Percentiles rank a stretch among this genome's conserved stretches.
Conservation (phyloP, 2,329 filamentous ascomycete genomes). For the Ophiocordyceps robertsii region DNA sequence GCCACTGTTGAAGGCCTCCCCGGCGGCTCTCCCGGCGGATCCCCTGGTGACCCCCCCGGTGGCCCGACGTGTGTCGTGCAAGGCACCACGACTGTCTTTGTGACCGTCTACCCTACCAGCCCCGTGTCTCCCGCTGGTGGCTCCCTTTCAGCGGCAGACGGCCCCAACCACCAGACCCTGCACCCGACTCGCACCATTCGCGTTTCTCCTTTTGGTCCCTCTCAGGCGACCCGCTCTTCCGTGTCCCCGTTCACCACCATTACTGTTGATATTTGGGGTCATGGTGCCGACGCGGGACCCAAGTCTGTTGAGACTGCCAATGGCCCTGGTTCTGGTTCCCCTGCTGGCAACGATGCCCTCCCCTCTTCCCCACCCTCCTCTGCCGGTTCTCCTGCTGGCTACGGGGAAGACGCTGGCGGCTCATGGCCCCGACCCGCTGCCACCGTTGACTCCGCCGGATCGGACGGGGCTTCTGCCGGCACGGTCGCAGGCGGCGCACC, state of each 20-base stretch:
- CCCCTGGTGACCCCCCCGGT: constrained; percentile 2
- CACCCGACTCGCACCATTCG: constrained; percentile 13
- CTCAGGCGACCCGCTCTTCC: constrained; percentile 5
- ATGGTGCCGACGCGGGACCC: constrained; percentile 2
- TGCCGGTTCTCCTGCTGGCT: neutral
- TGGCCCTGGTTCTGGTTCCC: constrained; percentile 3
- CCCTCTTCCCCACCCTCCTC: neutral
- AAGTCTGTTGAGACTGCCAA: constrained; percentile 2
- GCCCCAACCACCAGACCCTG: constrained; percentile 7
- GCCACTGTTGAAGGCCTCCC: constrained; percentile 1
- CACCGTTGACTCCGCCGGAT: constrained; percentile 3
- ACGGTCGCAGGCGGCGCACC: constrained; percentile 1
- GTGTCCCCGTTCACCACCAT: constrained; percentile 20
- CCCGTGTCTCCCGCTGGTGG: constrained; percentile 6
- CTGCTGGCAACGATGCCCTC: constrained; percentile 5
- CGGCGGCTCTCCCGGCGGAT: neutral
- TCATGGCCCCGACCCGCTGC: constrained; percentile 7
- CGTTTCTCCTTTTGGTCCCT: constrained; percentile 10
- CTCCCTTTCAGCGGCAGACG: constrained; percentile 4
- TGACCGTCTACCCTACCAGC: constrained; percentile 28
- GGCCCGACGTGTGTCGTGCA: constrained; percentile 24
- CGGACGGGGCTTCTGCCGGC: constrained; percentile 4
- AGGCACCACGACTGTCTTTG: constrained; percentile 30
- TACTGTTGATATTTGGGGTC: constrained; percentile 21
- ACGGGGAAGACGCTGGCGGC: constrained; percentile 3